A percentile compares a stretch with the other conserved stretches of the same genome.
phyloP scores from a whole-genome alignment of 148 eudicot genomes.

The Tetragonia tetragonoides region DNA sequence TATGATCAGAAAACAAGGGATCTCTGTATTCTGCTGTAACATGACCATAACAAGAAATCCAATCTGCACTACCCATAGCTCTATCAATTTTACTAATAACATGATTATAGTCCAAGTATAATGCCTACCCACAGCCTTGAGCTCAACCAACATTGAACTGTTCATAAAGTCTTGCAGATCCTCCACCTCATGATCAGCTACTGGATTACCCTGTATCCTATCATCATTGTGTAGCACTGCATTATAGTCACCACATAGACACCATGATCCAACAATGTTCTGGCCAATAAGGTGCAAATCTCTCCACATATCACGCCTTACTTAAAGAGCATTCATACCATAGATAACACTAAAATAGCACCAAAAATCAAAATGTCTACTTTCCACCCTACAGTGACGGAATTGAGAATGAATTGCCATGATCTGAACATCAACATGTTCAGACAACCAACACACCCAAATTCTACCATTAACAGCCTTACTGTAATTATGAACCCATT shows the following conservation, averaged over 20 bases:
- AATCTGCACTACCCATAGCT: neutral
- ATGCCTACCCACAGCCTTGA: neutral
- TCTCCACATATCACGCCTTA: neutral
- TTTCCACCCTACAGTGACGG: neutral
- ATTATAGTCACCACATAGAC: neutral
- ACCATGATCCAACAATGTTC: neutral
- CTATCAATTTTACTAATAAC: neutral
- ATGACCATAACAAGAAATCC: neutral
- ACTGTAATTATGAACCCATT: too few species aligned
- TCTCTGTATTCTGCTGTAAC: neutral
- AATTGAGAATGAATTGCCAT: neutral
- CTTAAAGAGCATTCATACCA: neutral
- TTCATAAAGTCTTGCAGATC: neutral
- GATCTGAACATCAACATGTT: too few species aligned
- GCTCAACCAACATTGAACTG: too few species aligned
- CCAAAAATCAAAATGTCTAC: neutral
- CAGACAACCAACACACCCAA: neutral
- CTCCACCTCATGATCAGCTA: neutral
- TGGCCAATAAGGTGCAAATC: neutral
- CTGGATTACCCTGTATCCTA: neutral
- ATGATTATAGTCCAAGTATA: neutral
- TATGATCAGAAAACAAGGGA: neutral
- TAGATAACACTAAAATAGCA: neutral
- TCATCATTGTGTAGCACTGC: neutral
- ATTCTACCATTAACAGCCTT: neutral